Evolutionary conservation across 2,329 filamentous ascomycete genomes (phyloP), one percentile per base, ranked within the genome.

Genomic region (Aspergillus clavatus): DNA sequence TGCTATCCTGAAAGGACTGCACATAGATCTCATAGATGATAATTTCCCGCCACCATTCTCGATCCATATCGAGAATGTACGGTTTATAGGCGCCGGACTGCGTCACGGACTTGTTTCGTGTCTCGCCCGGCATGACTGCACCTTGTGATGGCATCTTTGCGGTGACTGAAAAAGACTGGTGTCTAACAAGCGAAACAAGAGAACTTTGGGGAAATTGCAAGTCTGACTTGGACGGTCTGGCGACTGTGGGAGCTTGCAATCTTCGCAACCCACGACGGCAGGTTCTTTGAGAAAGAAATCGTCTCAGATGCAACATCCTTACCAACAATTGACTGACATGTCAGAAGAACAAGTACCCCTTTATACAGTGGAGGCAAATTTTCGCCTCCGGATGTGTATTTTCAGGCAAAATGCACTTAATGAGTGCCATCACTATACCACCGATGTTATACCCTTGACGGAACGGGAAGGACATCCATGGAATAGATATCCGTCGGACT

Each of bases 21-120:
- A 79, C 78, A 58, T 82, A 83, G 50, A 83, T 75, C 52, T 83
- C 78, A 58, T 83, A 83, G 18, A 82, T 76, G 7, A 75, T 71
- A 40, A 72, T 74, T 59, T 82, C 77, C 53, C 81, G 81, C 79
- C 80, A 82, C 79, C 79, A 82, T 12, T 60, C 43, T 21, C 50
- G 47, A 37, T 50, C 45, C 28, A 52, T 40, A 38, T 52, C 50
- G 40, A 52, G 33, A 18, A 52, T 24, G n/a, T 45, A 28, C 18
- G 50, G 50, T 18, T 47, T 46, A 31, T 38, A 52, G 8, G 24
- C 23, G 44, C 38, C n/a, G n/a, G 39, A 42, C 16, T 12, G 14
- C 28, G 18, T 27, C 22, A 42, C 18, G 29, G 16, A 16, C 31
- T 35, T 35, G 31, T 35, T 35, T 11, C 7, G 16, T 18, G 16